phyloP scores from a whole-genome alignment of 495 filamentous ascomycete species.

The Penicillium ucsense region DNA sequence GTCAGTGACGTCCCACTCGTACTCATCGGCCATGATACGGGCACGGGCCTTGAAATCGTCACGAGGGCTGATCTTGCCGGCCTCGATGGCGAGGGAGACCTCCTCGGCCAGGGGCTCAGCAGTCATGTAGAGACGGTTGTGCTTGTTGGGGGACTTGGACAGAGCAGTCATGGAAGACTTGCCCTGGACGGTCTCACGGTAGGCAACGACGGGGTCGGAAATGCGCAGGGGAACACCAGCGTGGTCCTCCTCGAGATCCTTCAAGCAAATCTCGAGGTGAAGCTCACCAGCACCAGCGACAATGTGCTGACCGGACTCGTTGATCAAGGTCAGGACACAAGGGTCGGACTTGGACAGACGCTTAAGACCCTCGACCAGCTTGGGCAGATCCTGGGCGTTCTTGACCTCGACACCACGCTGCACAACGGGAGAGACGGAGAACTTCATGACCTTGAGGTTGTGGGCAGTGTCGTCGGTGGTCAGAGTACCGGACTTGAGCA shows the following conservation, averaged over 20 bases:
- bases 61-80: conserved; percentile 84
- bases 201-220: conserved; percentile 93
- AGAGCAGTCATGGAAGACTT: conserved; percentile 88
- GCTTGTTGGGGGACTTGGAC: conserved; percentile 99
- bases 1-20: conserved; percentile 99
- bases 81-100: conserved; percentile 80
- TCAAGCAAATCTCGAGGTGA: conserved; percentile 99
- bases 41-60: conserved; percentile 99
- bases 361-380: conserved; percentile 99
- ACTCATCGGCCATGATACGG: conserved; percentile 91
- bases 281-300: conserved; percentile 99
- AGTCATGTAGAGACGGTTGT: conserved; percentile 97
- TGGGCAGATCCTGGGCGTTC: conserved; percentile 99
- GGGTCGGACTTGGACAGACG: conserved; percentile 99
- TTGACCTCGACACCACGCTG: conserved; percentile 98
- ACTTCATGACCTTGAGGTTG: conserved; percentile 99
- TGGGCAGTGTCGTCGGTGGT: conserved; percentile 95
- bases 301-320: conserved; percentile 92
- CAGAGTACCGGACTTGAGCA: conserved; percentile 99
- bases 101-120: conserved; percentile 88
- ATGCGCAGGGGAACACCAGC: conserved; percentile 93
- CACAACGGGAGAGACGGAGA: conserved; percentile 99
- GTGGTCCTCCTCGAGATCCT: conserved; percentile 99
- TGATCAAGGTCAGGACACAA: conserved; percentile 85
- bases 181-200: conserved; percentile 86